Evolutionary conservation across 768 basidiomycete genomes (phyloP).

Genomic region (Fibroporia radiculosa): DNA sequence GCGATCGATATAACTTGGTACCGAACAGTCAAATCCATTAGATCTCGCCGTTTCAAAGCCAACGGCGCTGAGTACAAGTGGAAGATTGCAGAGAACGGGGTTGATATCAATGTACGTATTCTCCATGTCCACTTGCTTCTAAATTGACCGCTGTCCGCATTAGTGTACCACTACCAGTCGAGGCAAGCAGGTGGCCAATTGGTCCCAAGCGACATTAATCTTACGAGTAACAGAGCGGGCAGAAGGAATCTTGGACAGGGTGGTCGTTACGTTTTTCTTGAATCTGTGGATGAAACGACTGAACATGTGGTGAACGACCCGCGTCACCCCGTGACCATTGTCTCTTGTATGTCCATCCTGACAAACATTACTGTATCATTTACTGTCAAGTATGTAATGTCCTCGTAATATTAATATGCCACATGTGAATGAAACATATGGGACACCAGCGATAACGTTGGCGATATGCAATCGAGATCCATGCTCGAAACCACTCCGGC

Average conservation of each 20-base stretch:
- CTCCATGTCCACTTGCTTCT: neutral
- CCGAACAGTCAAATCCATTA: constrained; percentile 16
- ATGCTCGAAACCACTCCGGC: too few species aligned
- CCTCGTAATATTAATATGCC: too few species aligned
- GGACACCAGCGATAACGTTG: too few species aligned
- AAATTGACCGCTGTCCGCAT: neutral
- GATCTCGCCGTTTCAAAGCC: constrained; percentile 49
- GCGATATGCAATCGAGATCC: too few species aligned
- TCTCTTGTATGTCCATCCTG: too few species aligned
- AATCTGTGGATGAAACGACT: constrained; percentile 42
- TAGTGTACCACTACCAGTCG: constrained; percentile 42
- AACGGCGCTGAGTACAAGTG: constrained; percentile 47
- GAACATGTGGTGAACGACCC: constrained; percentile 33
- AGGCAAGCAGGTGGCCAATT: constrained; percentile 38
- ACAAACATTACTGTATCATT: too few species aligned
- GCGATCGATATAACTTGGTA: neutral
- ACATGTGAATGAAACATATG: neutral
- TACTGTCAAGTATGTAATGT: too few species aligned
- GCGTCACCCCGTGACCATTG: too few species aligned
- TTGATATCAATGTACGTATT: constrained; percentile 37
- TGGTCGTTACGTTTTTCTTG: constrained; percentile 47
- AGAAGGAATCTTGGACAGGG: constrained; percentile 36
- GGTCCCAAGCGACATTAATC: constrained; percentile 31
- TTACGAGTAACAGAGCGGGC: constrained; percentile 35
- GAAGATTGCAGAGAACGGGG: constrained; percentile 38